Evolutionary conservation across 1,284 basidiomycete genomes (phyloP).

Genomic region (Abortiporus biennis): DNA sequence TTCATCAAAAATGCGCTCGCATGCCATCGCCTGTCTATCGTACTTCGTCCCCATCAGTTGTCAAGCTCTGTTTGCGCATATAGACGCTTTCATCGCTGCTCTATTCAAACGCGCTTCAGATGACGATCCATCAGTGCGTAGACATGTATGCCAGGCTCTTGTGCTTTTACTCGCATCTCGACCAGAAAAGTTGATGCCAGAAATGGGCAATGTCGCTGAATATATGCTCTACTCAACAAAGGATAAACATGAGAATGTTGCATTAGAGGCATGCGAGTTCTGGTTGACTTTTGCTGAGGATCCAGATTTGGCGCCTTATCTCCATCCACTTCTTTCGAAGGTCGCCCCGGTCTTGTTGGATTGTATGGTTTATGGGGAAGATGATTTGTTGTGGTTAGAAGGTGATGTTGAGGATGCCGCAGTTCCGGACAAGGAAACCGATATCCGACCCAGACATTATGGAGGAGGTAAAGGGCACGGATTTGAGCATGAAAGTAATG

Average conservation of each 20-base stretch:
- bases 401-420: conserved; percentile 87
- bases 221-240: conserved; percentile 99
- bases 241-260: conserved; percentile 93
- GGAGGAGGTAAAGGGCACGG: conserved; percentile 78
- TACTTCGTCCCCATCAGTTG: conserved; percentile 86
- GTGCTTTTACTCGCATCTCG: conserved; percentile 89
- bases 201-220: conserved; percentile 93
- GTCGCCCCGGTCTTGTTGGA: conserved; percentile 93
- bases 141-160: conserved; percentile 94
- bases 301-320: conserved; percentile 75
- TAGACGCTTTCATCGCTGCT: conserved; percentile 89
- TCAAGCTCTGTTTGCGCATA: conserved; percentile 82
- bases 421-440: conserved; percentile 88
- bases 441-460: conserved; percentile 96
- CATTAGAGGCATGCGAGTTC: conserved; percentile 98
- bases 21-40: conserved; percentile 91
- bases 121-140: conserved; percentile 87
- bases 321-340: conserved; percentile 81
- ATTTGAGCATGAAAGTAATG: conserved; percentile 65
- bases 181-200: conserved; percentile 95
- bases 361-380: conserved; percentile 97
- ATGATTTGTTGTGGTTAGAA: conserved; percentile 93
- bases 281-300: conserved; percentile 99
- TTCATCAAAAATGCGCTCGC: conserved; percentile 84
- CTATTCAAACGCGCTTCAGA: conserved; percentile 95